Evolutionary conservation across 148 eudicot genomes (phyloP).

Genomic region (Rhododendron simsii): DNA sequence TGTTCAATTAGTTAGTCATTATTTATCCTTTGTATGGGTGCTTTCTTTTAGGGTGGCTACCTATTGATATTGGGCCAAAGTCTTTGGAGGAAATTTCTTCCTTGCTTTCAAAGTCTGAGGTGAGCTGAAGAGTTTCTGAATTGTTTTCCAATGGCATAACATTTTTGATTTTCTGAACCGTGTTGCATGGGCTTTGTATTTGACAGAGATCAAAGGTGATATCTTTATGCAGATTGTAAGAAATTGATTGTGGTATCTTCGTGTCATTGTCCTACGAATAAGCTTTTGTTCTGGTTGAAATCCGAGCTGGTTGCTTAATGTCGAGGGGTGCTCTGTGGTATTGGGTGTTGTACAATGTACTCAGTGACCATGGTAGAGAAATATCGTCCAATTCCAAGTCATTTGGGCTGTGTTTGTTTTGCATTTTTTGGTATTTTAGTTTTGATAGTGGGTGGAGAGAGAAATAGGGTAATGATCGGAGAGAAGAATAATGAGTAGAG

Average conservation of each 20-base stretch:
- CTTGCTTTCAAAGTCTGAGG: slow-evolving; percentile 66
- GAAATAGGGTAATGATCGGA: too few species aligned
- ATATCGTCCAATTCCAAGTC: not conserved
- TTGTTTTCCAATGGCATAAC: not conserved
- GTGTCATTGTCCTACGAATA: not conserved
- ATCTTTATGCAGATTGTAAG: not conserved
- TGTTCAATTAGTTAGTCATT: not conserved
- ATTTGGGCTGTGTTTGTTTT: too few species aligned
- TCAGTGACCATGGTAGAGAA: not conserved
- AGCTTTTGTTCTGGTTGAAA: not conserved
- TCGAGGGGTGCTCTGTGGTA: not conserved
- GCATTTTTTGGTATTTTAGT: too few species aligned
- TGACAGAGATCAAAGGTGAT: not conserved
- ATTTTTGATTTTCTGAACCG: not conserved
- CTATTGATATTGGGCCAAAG: slow-evolving; percentile 79
- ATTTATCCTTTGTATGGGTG: slow-evolving; percentile 3
- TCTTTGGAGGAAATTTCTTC: slow-evolving; percentile 51
- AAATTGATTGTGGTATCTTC: not conserved
- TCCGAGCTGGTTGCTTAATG: too few species aligned
- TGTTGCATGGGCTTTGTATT: not conserved
- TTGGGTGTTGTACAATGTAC: not conserved
- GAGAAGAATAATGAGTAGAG: too few species aligned
- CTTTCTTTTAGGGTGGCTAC: slow-evolving; percentile 62
- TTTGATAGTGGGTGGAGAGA: too few species aligned
- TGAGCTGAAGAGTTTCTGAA: slow-evolving; percentile 30